Evolutionary conservation across 2,329 filamentous ascomycete genomes (phyloP).

Genomic region (Claviceps fusiformis): DNA sequence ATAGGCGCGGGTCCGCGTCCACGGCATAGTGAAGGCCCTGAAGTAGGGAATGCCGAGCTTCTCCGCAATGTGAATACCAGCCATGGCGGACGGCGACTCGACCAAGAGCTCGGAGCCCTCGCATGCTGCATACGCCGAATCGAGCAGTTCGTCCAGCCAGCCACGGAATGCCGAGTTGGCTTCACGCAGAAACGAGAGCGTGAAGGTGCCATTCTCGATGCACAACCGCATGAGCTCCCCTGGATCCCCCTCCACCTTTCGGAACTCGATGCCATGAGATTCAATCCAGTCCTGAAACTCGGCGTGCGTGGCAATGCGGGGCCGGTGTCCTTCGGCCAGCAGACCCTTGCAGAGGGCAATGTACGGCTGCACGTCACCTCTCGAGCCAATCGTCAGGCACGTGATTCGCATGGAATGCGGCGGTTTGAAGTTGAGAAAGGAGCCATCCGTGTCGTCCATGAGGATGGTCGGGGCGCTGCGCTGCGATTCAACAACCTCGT

Average conservation of each 20-base stretch:
- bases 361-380: conserved; percentile 94
- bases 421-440: conserved; percentile 85
- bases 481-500: conserved; percentile 27
- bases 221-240: conserved; percentile 91
- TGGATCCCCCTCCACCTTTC: conserved; percentile 77
- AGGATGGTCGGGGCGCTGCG: conserved; percentile 59
- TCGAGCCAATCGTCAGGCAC: conserved; percentile 88
- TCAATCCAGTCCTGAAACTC: conserved; percentile 87
- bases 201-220: conserved; percentile 96
- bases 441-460: conserved; percentile 81
- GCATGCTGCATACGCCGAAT: conserved; percentile 70
- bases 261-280: conserved; percentile 88
- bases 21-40: conserved; percentile 96
- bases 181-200: conserved; percentile 76
- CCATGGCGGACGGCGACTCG: conserved; percentile 93
- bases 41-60: conserved; percentile 89
- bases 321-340: conserved; percentile 71
- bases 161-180: conserved; percentile 77
- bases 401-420: conserved; percentile 67
- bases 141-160: conserved; percentile 86
- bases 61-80: conserved; percentile 93
- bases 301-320: conserved; percentile 78
- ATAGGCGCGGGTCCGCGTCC: conserved; percentile 90
- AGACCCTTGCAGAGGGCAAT: conserved; percentile 91
- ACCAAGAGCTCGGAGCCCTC: conserved; percentile 82